Evolutionary conservation across 129 eudicot genomes (phyloP).

Genomic region (Centella asiatica): DNA sequence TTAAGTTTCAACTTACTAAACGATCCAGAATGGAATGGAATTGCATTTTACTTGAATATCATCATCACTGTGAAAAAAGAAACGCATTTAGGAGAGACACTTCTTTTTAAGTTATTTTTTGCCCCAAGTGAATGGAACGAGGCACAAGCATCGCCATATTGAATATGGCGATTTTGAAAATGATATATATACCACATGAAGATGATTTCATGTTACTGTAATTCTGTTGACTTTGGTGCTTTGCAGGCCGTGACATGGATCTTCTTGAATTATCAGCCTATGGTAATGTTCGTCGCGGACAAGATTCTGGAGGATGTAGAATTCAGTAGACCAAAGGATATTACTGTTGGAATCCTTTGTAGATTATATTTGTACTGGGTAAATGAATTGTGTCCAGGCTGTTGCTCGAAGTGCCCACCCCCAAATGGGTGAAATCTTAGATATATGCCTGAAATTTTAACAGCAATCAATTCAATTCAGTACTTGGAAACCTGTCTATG

Average conservation of each 20-base stretch:
- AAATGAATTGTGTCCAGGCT: not conserved
- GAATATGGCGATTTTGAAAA: too few species aligned
- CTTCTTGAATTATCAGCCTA: constrained; percentile 75
- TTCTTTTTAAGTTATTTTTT: not conserved
- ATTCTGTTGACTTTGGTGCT: not conserved
- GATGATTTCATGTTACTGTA: not conserved
- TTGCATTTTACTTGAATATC: not conserved
- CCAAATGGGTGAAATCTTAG: not conserved
- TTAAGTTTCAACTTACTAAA: not conserved
- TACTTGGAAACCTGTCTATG: not conserved
- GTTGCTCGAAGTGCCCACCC: too few species aligned
- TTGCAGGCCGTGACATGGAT: constrained; percentile 81
- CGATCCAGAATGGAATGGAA: not conserved
- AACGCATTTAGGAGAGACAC: not conserved
- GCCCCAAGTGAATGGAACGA: too few species aligned
- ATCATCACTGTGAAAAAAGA: not conserved
- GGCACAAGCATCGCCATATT: too few species aligned
- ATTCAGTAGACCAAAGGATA: constrained; percentile 49
- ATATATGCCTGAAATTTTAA: not conserved
- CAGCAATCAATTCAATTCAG: not conserved
- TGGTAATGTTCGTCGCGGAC: constrained; percentile 73
- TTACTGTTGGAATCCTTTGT: not conserved
- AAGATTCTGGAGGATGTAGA: constrained; percentile 68
- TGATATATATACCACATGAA: not conserved
- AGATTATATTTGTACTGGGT: not conserved